Conservation (phyloP, 1,284 basidiomycete genomes). For the Porodaedalea pini region DNA sequence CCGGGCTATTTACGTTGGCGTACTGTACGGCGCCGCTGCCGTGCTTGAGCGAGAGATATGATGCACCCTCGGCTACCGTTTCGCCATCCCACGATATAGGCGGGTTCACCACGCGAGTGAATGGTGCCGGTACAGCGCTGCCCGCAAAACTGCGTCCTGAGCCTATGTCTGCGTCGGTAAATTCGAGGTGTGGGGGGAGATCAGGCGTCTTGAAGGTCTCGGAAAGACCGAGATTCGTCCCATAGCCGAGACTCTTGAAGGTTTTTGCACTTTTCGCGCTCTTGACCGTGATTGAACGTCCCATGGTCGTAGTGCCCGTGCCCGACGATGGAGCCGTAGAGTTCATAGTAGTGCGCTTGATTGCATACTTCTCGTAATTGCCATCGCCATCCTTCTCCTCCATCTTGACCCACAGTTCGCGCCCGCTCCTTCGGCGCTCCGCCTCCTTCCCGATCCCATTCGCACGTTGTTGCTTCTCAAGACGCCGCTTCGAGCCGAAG, state of each 20-base stretch:
- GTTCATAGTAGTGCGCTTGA: constrained; percentile 7
- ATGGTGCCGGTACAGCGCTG: background rate
- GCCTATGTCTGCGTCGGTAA: constrained; percentile 19
- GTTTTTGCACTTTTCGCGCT: constrained; percentile 18
- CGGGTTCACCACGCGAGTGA: constrained; percentile 7
- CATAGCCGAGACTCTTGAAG: constrained; percentile 19
- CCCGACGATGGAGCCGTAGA: background rate
- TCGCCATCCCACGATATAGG: constrained; percentile 19
- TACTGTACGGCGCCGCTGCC: background rate
- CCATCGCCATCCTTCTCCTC: constrained; percentile 16
- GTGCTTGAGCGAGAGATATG: constrained; percentile 14
- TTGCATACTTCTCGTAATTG: constrained; percentile 19
- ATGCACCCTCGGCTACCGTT: constrained; percentile 13
- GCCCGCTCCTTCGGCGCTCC: constrained; percentile 17
- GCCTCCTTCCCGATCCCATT: background rate
- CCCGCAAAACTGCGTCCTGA: constrained; percentile 5
- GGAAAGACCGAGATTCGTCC: constrained; percentile 15
- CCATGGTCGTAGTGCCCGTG: constrained; percentile 10
- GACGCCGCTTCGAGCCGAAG: background rate
- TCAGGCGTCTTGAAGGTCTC: constrained; percentile 20
- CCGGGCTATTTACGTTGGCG: background rate
- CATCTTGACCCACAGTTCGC: constrained; percentile 22
- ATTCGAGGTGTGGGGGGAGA: constrained; percentile 20
- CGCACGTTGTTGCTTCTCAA: background rate
- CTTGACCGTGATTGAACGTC: constrained; percentile 20